Conservation (phyloP, 2,329 filamentous ascomycete species). For the Ascochyta clinopodiicola region DNA sequence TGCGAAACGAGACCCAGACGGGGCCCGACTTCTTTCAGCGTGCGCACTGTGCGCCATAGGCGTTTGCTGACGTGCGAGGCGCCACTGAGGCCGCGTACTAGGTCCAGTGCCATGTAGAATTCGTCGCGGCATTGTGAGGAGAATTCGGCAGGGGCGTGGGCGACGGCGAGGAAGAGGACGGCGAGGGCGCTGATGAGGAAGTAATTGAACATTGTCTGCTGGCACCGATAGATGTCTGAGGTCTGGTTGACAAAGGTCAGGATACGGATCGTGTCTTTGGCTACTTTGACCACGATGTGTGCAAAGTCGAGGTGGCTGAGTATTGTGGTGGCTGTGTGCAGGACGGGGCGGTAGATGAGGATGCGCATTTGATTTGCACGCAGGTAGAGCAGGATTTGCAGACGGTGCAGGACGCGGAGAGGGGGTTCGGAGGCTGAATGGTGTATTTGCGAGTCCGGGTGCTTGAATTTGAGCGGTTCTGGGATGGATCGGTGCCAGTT, state of each 20-base stretch:
- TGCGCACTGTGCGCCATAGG: constrained; percentile 74
- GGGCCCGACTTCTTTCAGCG: constrained; percentile 74
- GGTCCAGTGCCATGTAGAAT: constrained; percentile 78
- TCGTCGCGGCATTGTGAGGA: constrained; percentile 72
- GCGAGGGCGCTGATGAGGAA: constrained; percentile 78
- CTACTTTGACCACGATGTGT: constrained; percentile 74
- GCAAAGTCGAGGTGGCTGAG: constrained; percentile 76
- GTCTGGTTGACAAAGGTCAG: constrained; percentile 74
- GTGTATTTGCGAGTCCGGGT: constrained; percentile 54
- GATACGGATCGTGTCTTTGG: constrained; percentile 77
- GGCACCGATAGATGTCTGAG: constrained; percentile 72
- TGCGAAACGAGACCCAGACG: constrained; percentile 66
- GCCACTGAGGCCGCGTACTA: constrained; percentile 74
- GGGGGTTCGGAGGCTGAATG: constrained; percentile 50
- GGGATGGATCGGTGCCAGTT: constrained; percentile 84
- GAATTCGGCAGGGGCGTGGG: constrained; percentile 76
- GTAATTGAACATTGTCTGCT: constrained; percentile 81
- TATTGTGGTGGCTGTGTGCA: constrained; percentile 85
- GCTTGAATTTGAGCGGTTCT: constrained; percentile 67
- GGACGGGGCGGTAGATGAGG: constrained; percentile 83
- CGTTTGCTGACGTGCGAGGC: constrained; percentile 75
- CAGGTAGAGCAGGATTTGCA: constrained; percentile 84
- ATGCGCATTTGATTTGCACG: constrained; percentile 90
- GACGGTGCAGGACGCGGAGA: constrained; percentile 71
- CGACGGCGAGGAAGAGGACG: constrained; percentile 77